Evolutionary conservation across 192 early-diverging fungal species (phyloP).

Genomic region (Coemansia sp.): DNA sequence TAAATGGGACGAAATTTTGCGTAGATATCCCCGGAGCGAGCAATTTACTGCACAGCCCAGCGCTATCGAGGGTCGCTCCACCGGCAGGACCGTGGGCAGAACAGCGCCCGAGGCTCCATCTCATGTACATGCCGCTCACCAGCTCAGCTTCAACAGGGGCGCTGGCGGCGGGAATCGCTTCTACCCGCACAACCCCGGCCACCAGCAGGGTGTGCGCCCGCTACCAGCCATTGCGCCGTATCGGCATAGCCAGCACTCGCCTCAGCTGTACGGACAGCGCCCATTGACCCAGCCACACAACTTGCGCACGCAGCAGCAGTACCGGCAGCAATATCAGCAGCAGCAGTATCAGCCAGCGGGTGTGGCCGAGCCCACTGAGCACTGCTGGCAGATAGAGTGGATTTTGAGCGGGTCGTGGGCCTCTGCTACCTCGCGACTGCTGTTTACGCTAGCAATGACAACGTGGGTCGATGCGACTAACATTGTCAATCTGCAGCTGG

Average conservation of each 20-base stretch:
- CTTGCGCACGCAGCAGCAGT: slow-evolving; percentile 8
- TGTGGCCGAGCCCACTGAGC: slow-evolving; percentile 33
- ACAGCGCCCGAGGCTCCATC: background rate
- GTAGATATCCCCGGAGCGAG: slow-evolving; percentile 46
- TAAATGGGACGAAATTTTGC: slow-evolving; percentile 55
- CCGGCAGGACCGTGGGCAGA: background rate
- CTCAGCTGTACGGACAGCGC: background rate
- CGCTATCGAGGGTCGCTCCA: slow-evolving; percentile 3
- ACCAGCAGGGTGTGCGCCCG: background rate
- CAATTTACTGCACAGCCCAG: slow-evolving; percentile 26
- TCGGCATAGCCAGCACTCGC: background rate
- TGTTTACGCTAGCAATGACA: slow-evolving; percentile 45
- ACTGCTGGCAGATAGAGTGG: slow-evolving; percentile 48
- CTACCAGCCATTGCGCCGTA: background rate
- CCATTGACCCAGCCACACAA: background rate
- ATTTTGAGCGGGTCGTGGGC: slow-evolving; percentile 24
- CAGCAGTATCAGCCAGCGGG: slow-evolving; percentile 12
- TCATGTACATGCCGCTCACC: background rate
- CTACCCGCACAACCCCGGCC: background rate
- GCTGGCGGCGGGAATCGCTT: background rate
- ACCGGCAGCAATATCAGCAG: slow-evolving; percentile 12
- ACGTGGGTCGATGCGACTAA: slow-evolving; percentile 35
- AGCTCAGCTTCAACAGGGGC: slow-evolving; percentile 2
- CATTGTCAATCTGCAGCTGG: slow-evolving; percentile 28
- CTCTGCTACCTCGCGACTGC: slow-evolving; percentile 23